These are phyloP conservation scores for Starmerella powellii DNA, from an alignment of 805 yeast genomes.

Conservation along the genomic window DNA sequence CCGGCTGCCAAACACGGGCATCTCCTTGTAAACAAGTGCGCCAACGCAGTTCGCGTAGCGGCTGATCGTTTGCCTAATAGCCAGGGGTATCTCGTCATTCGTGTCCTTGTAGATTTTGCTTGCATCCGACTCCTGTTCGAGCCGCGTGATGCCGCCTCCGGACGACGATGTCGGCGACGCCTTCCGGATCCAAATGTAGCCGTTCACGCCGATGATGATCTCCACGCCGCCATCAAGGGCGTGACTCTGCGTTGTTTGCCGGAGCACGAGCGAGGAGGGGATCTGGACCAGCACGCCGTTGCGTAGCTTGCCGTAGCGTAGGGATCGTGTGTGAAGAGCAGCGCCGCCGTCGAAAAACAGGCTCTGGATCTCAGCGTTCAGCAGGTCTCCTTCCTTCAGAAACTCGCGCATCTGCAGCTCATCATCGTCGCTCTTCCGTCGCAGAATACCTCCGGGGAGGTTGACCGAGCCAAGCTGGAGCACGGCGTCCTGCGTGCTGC, in stretches of 20 bases:
- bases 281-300: conserved; percentile 76
- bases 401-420: conserved; percentile 92
- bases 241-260: conserved; percentile 80
- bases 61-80: conserved; percentile 59
- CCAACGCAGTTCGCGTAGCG: conserved; percentile 75
- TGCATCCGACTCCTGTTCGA: conserved; percentile 79
- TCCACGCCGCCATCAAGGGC: conserved; percentile 90
- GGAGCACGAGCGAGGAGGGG: conserved; percentile 69
- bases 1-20: conserved; percentile 76
- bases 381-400: conserved; percentile 86
- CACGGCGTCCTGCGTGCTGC: conserved; percentile 86
- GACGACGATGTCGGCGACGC: conserved; percentile 37
- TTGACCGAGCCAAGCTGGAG: conserved; percentile 91
- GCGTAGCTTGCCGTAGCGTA: conserved; percentile 88
- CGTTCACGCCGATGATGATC: conserved; percentile 84
- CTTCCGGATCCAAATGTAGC: conserved; percentile 83
- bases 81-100: conserved; percentile 57
- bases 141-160: conserved; percentile 59
- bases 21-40: conserved; percentile 70
- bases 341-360: conserved; percentile 84
- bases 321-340: conserved; percentile 84
- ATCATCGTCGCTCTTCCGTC: conserved; percentile 89
- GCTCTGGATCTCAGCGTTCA: conserved; percentile 92
- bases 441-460: conserved; percentile 89
- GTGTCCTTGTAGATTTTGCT: conserved; percentile 90